Conservation (phyloP, 306 rosid genomes). For the Pueraria montana region DNA sequence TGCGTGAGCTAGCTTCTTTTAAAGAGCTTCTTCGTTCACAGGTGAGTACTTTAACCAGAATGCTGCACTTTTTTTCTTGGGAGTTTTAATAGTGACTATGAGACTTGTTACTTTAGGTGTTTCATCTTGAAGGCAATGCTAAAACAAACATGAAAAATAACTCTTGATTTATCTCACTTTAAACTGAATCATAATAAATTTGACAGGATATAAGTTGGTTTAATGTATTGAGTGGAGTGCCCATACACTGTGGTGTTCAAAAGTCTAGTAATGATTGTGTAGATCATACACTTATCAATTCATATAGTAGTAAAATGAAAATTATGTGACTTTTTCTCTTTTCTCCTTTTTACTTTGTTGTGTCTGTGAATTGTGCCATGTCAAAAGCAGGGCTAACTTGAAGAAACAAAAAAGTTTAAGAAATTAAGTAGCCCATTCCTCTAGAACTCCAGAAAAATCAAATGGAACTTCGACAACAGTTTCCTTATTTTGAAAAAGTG, state of each 20-base stretch:
- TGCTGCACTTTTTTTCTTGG: slow-evolving; percentile 27
- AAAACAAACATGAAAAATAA: slow-evolving; percentile 6
- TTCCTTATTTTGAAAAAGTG: slow-evolving; percentile 15
- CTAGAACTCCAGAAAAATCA: slow-evolving; percentile 1
- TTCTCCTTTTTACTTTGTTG: too few species aligned
- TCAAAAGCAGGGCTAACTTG: too few species aligned
- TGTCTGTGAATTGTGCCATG: too few species aligned
- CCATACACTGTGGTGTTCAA: slow-evolving; percentile 4
- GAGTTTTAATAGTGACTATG: slow-evolving; percentile 31
- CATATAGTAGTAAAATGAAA: too few species aligned
- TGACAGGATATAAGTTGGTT: too few species aligned
- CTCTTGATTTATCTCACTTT: too few species aligned
- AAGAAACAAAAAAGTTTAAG: too few species aligned
- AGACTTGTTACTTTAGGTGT: slow-evolving; percentile 22
- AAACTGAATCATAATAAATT: too few species aligned
- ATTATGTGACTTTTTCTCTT: too few species aligned
- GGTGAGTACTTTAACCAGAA: slow-evolving; percentile 61
- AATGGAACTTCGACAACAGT: slow-evolving; percentile 24
- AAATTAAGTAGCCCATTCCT: too few species aligned
- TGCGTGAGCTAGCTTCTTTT: slow-evolving; percentile 89
- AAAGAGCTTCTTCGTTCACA: slow-evolving; percentile 98
- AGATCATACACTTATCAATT: too few species aligned
- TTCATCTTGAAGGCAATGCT: slow-evolving; percentile 34
- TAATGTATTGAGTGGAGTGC: slow-evolving; percentile 27
- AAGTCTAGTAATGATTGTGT: too few species aligned